These are phyloP conservation scores for Calonectria crousiana DNA, from an alignment of 2,329 filamentous ascomycete species.

Conservation along the genomic window DNA sequence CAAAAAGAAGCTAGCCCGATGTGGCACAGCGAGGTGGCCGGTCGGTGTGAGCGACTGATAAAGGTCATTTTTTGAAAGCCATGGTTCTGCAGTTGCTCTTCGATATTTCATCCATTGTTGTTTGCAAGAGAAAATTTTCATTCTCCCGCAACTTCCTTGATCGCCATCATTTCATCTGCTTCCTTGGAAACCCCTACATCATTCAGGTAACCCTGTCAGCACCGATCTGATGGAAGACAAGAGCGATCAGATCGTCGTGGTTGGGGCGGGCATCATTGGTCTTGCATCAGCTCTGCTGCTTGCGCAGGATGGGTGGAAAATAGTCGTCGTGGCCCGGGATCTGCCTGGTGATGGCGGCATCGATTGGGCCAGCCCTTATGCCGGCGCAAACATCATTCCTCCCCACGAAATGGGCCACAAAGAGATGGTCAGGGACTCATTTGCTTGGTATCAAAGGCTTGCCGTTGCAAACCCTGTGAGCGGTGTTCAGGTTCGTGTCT, in stretches of 20 bases:
- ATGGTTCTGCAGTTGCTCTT: not conserved
- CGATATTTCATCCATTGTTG: not conserved
- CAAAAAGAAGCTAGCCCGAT: not conserved
- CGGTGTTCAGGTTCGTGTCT: not conserved
- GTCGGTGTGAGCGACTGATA: not conserved
- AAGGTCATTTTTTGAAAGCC: not conserved
- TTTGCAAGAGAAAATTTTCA: not conserved
- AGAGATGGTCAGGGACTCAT: not conserved
- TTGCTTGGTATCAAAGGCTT: not conserved
- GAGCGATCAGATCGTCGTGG: not conserved
- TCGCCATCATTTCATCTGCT: no score
- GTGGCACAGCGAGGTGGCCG: not conserved
- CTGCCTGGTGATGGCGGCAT: not conserved
- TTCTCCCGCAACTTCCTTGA: rapidly evolving
- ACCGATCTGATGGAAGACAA: not conserved
- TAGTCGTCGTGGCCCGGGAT: constrained; percentile 6
- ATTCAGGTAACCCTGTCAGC: not conserved
- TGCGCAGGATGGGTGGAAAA: not conserved
- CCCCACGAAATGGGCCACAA: not conserved
- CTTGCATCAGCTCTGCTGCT: constrained; percentile 1
- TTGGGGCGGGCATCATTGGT: not conserved
- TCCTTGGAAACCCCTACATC: not conserved
- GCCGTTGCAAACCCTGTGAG: not conserved
- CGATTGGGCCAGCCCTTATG: constrained; percentile 10
- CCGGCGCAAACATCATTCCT: not conserved